phyloP scores from a whole-genome alignment of 306 rosid species.

The Lathyrus oleraceus region DNA sequence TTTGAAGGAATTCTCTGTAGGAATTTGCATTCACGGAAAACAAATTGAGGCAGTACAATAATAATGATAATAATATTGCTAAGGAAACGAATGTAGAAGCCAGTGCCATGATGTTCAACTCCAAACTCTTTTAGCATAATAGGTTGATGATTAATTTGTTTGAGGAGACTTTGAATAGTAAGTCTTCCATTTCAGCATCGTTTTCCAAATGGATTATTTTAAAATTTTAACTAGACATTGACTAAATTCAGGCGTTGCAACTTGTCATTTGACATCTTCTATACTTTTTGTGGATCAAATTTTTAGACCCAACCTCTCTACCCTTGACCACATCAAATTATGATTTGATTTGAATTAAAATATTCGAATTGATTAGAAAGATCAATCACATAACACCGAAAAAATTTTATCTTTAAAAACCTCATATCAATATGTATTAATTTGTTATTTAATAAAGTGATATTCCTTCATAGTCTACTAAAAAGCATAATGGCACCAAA shows the following conservation, averaged over 20 bases:
- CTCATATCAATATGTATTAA: too few species aligned
- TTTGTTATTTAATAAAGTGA: too few species aligned
- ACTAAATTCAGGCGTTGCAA: background rate
- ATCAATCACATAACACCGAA: too few species aligned
- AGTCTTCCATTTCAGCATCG: background rate
- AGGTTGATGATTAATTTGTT: background rate
- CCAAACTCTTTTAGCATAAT: background rate
- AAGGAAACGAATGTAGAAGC: background rate
- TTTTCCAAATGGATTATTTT: background rate
- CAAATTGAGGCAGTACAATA: background rate
- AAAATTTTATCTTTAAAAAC: too few species aligned
- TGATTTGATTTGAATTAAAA: too few species aligned
- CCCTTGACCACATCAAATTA: too few species aligned
- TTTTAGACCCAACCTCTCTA: too few species aligned
- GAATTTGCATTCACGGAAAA: background rate
- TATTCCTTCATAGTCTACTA: too few species aligned
- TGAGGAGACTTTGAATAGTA: slow-evolving; percentile 3
- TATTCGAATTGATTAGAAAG: too few species aligned
- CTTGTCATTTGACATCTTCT: too few species aligned
- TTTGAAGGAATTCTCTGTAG: background rate
- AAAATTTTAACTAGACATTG: background rate
- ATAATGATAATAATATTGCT: background rate
- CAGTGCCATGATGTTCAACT: background rate
- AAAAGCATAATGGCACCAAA: too few species aligned
- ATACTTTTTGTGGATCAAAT: too few species aligned